Conservation (phyloP, 2,329 filamentous ascomycete genomes). For the Diaporthe eres region DNA sequence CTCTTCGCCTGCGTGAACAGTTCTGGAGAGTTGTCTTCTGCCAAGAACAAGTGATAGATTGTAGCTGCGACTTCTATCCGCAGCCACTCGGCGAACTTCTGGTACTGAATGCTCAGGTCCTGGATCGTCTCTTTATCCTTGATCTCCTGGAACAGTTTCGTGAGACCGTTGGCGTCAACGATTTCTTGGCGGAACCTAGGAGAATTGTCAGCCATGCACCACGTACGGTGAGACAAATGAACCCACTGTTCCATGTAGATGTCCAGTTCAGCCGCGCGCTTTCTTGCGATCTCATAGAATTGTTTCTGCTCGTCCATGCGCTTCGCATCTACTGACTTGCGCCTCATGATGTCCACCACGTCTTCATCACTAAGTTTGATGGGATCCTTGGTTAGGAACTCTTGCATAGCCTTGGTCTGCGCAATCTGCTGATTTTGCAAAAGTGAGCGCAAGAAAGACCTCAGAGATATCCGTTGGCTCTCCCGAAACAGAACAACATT, state of each 20-base stretch:
- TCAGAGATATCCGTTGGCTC: constrained; percentile 89
- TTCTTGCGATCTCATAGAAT: constrained; percentile 95
- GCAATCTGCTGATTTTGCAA: constrained; percentile 88
- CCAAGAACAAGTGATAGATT: constrained; percentile 96
- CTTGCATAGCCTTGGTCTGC: constrained; percentile 83
- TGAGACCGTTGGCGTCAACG: constrained; percentile 84
- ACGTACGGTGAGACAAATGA: constrained; percentile 9
- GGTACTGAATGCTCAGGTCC: constrained; percentile 93
- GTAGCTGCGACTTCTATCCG: constrained; percentile 97
- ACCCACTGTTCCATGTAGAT: constrained; percentile 96
- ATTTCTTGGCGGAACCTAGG: constrained; percentile 75
- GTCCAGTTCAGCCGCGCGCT: constrained; percentile 91
- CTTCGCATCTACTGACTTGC: constrained; percentile 88
- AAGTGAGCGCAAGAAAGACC: constrained; percentile 90
- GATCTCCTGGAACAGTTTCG: constrained; percentile 93
- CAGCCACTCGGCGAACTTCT: constrained; percentile 98
- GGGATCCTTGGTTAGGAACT: constrained; percentile 84
- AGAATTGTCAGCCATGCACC: constrained; percentile 41
- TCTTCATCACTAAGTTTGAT: constrained; percentile 86
- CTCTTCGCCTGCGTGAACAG: constrained; percentile 93
- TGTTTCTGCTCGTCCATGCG: constrained; percentile 91
- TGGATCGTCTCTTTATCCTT: constrained; percentile 88
- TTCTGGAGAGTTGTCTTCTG: constrained; percentile 97
- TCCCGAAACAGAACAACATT: constrained; percentile 81
- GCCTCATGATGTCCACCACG: constrained; percentile 80